Conservation (phyloP, 2,329 filamentous ascomycete species). For the Rhynchosporium agropyri region DNA sequence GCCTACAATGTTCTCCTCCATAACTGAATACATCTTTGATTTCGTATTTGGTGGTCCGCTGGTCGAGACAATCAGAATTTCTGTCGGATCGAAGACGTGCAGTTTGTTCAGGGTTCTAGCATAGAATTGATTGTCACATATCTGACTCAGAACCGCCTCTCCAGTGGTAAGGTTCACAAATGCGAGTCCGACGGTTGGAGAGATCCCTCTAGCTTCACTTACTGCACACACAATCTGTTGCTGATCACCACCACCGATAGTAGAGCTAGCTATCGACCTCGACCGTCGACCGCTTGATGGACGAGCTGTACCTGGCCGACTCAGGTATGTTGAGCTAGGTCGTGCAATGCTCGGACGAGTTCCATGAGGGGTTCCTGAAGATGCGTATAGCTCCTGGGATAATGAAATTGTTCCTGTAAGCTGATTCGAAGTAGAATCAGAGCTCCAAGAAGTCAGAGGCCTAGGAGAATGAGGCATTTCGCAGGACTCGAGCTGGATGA, state of each 20-base stretch:
- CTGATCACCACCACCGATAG: slow-evolving; percentile 49
- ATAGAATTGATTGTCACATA: slow-evolving; percentile 92
- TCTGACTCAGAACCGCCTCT: slow-evolving; percentile 84
- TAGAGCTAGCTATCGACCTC: slow-evolving; percentile 36
- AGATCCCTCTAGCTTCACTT: slow-evolving; percentile 83
- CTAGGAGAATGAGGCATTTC: slow-evolving; percentile 20
- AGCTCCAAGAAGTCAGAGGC: slow-evolving; percentile 36
- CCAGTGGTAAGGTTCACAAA: slow-evolving; percentile 86
- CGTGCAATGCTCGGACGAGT: slow-evolving; percentile 36
- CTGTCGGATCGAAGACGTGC: slow-evolving; percentile 75
- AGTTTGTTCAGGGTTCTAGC: slow-evolving; percentile 87
- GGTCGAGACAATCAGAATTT: slow-evolving; percentile 76
- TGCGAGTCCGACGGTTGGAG: slow-evolving; percentile 80
- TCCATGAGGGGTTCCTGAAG: slow-evolving; percentile 17
- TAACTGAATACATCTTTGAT: slow-evolving; percentile 73
- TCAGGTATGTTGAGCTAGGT: slow-evolving; percentile 23
- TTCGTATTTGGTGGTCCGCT: slow-evolving; percentile 65
- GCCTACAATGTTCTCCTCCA: slow-evolving; percentile 71
- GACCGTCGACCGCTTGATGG: slow-evolving; percentile 38
- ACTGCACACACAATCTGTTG: slow-evolving; percentile 87
- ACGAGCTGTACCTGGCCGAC: slow-evolving; percentile 32
- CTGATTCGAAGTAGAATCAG: slow-evolving; percentile 36
- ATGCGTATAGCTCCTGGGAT: slow-evolving; percentile 30
- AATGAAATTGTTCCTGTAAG: slow-evolving; percentile 38
- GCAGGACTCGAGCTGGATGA: not conserved